These are phyloP conservation scores for Malassezia restricta DNA, from an alignment of 1,284 basidiomycete genomes.

Conservation along the genomic window DNA sequence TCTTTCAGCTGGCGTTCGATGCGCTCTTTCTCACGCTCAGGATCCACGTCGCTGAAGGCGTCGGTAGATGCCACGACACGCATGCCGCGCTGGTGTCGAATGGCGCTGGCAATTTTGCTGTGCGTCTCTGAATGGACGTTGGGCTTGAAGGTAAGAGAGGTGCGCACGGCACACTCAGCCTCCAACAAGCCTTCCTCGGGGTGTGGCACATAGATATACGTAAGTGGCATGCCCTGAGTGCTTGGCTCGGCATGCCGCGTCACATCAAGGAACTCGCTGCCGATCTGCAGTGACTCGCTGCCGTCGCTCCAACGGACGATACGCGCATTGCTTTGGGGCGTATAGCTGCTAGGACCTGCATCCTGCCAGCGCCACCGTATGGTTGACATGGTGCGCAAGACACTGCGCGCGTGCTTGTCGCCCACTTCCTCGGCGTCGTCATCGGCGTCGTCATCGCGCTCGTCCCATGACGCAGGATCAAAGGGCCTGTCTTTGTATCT, in stretches of 20 bases:
- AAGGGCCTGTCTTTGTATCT: constrained; percentile 31
- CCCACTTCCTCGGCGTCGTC: constrained; percentile 53
- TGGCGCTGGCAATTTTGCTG: constrained; percentile 70
- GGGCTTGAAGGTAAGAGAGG: constrained; percentile 68
- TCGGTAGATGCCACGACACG: constrained; percentile 50
- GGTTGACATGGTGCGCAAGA: constrained; percentile 72
- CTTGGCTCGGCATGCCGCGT: constrained; percentile 23
- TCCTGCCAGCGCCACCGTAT: constrained; percentile 78
- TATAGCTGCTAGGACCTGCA: constrained; percentile 49
- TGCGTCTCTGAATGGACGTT: constrained; percentile 82
- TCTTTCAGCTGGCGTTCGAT: constrained; percentile 39
- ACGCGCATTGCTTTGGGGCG: constrained; percentile 70
- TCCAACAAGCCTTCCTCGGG: constrained; percentile 71
- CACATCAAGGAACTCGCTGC: constrained; percentile 77
- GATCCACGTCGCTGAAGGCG: constrained; percentile 37
- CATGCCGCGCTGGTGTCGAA: constrained; percentile 64
- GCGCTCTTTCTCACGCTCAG: constrained; percentile 55
- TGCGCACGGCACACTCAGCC: constrained; percentile 67
- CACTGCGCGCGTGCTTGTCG: constrained; percentile 27
- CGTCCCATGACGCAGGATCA: constrained; percentile 29
- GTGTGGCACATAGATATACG: constrained; percentile 81
- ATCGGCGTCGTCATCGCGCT: constrained; percentile 29
- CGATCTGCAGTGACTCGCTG: constrained; percentile 67
- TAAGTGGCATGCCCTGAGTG: constrained; percentile 22
- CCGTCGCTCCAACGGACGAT: constrained; percentile 86